Base-by-base conservation (phyloP, 371 early-diverging fungal genomes). In the Chytridiales sp. region DNA sequence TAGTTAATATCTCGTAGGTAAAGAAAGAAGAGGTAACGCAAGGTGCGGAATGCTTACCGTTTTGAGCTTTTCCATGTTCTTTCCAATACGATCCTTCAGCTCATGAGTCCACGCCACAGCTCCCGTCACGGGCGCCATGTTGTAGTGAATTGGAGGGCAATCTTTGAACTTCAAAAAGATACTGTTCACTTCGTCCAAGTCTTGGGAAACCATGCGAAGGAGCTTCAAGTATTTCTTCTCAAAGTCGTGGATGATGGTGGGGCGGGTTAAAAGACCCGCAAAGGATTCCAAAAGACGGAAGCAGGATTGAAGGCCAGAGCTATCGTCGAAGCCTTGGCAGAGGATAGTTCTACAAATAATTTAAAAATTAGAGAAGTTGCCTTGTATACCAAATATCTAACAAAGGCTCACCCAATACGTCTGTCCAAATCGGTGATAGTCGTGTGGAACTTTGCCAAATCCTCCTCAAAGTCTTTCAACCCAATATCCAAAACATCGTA, bases 41-140 rank as follows among this genome's bases (percentile, higher is more conserved):
- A 9, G 22, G 30, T 13, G 40, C 17, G 1, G 15, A 21, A 34
- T 9, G 58, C 61, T 40, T 67, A 81, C 77, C 31, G 73, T 73
- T 47, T 76, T 79, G 38, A 83, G 59, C 59, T 80, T 82, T 44
- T 78, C 78, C 79, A 80, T 78, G 4, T 75, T 65, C 38, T 75
- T 75, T 34, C 60, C 69, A 34, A 83, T 76, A 4, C 84, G 55
- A 40, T 82, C 80, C 56, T 77, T 80, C 44, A 83, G 59, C 68
- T 83, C 84, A 59, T 75, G 73, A 19, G 69, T 57, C 84, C 84
- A 83, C 6, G 74, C 70, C 8, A 83, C 72, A 11, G 78, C 76
- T 8, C 84, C 84, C 2, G 84, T 82, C 9, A 82, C 74, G 0
- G 84, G 84, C 2, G 84, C 78, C 81, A 82, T 79, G 61, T 83